A percentile compares a stretch with the other conserved stretches of the same genome.
phyloP scores from a whole-genome alignment of 495 filamentous ascomycete genomes.

The Pseudotulostoma volvatum region DNA sequence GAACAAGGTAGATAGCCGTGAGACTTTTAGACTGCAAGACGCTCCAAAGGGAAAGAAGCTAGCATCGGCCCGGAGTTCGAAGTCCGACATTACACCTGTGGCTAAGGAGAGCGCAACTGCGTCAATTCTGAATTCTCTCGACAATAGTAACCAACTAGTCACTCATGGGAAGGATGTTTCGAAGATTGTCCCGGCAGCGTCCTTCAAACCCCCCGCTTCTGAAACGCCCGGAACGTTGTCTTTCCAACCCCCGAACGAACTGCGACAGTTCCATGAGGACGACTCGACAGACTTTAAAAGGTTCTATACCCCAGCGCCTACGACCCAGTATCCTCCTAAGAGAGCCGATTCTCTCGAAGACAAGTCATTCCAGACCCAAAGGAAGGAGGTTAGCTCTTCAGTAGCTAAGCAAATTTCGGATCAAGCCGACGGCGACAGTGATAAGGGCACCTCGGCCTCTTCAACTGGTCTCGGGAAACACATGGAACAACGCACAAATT shows the following conservation, averaged over 20 bases:
- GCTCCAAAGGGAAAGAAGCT: conserved; percentile 53
- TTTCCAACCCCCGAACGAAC: conserved; percentile 23
- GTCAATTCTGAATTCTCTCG: conserved; percentile 19
- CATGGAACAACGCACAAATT: too few species aligned
- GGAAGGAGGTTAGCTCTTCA: conserved; percentile 21
- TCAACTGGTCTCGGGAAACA: too few species aligned
- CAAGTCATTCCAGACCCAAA: conserved; percentile 13
- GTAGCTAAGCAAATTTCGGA: conserved; percentile 8
- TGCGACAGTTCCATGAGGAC: conserved; percentile 24
- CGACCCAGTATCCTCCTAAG: too few species aligned
- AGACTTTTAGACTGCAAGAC: conserved; percentile 62
- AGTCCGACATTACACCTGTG: conserved; percentile 30
- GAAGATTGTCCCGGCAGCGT: conserved; percentile 8
- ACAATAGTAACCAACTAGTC: conserved; percentile 15
- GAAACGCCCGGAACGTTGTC: conserved; percentile 13
- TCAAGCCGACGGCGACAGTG: conserved; percentile 5
- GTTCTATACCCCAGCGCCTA: too few species aligned
- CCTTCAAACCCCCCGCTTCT: conserved; percentile 8
- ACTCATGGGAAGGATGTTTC: conserved; percentile 15
- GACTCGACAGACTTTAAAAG: conserved; percentile 24
- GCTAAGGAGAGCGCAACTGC: conserved; percentile 19
- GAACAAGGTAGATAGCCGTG: conserved; percentile 8
- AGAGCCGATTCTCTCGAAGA: conserved; percentile 42
- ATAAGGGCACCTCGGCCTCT: background rate
- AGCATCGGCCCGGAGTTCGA: conserved; percentile 46